phyloP scores from a whole-genome alignment of 306 rosid genomes.

The Notholithocarpus densiflorus region DNA sequence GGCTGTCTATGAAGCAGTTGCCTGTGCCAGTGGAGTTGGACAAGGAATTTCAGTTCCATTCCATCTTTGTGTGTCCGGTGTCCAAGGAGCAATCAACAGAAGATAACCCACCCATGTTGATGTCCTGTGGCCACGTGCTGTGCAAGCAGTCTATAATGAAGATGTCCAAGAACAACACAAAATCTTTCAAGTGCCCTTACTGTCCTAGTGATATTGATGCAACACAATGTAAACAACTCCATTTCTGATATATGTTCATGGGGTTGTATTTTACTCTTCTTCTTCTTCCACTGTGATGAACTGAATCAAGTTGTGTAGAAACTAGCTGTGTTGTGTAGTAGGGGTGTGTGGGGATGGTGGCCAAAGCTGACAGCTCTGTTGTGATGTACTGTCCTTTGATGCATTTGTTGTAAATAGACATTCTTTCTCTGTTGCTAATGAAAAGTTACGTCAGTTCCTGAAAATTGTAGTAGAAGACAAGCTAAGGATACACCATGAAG shows the following conservation, averaged over 20 bases:
- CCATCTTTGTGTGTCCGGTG: slow-evolving; percentile 92
- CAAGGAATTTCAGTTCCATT: slow-evolving; percentile 81
- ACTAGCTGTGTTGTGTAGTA: slow-evolving; percentile 24
- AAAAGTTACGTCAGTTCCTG: neutral
- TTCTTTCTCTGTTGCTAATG: slow-evolving; percentile 42
- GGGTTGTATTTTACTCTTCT: slow-evolving; percentile 22
- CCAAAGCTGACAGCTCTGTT: slow-evolving; percentile 26
- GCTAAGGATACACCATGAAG: neutral
- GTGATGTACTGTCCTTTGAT: slow-evolving; percentile 26
- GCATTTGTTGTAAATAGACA: slow-evolving; percentile 56
- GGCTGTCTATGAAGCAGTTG: slow-evolving; percentile 80
- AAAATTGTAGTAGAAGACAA: neutral
- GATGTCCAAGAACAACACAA: slow-evolving; percentile 87
- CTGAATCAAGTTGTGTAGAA: slow-evolving; percentile 38
- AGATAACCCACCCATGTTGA: slow-evolving; percentile 87
- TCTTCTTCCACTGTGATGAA: slow-evolving; percentile 13
- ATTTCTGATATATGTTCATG: slow-evolving; percentile 41
- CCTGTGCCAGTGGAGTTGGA: slow-evolving; percentile 84
- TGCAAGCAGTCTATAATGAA: slow-evolving; percentile 86
- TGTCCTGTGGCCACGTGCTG: slow-evolving; percentile 92
- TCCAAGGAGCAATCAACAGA: slow-evolving; percentile 87
- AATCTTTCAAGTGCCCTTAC: slow-evolving; percentile 79
- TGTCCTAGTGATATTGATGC: slow-evolving; percentile 74
- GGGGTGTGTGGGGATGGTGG: slow-evolving; percentile 26
- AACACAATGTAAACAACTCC: slow-evolving; percentile 51